phyloP scores from a whole-genome alignment of 2,329 filamentous ascomycete species.

The Colletotrichum melonis region DNA sequence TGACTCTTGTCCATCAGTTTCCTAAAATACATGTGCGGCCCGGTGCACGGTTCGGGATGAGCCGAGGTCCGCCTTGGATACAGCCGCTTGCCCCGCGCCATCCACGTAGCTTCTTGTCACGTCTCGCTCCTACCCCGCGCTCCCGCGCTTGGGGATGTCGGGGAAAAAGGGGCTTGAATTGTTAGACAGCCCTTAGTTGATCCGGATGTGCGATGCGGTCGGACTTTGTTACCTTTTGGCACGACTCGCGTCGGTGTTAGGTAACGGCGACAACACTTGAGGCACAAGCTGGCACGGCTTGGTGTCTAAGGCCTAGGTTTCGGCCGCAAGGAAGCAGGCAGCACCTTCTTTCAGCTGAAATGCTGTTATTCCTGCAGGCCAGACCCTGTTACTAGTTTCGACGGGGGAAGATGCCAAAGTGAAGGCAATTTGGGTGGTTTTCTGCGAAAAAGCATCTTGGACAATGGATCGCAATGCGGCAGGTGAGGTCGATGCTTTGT shows the following conservation, averaged over 20 bases:
- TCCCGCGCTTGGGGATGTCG: background rate
- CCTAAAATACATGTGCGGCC: background rate
- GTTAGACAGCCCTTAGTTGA: too few species aligned
- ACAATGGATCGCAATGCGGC: background rate
- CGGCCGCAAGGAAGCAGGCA: background rate
- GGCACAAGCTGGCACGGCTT: background rate
- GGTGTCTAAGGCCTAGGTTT: background rate
- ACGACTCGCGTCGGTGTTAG: background rate
- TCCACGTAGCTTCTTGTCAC: background rate
- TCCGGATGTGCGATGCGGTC: background rate
- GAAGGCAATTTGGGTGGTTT: background rate
- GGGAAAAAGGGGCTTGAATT: too few species aligned
- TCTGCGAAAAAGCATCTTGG: background rate
- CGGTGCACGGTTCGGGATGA: background rate
- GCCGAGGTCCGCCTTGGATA: background rate
- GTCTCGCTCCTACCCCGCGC: background rate
- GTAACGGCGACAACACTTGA: background rate
- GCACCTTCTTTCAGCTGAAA: background rate
- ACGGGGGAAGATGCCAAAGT: background rate
- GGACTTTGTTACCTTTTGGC: background rate
- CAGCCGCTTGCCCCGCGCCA: background rate
- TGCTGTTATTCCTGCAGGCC: background rate
- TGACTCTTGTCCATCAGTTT: background rate
- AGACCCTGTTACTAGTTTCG: background rate
- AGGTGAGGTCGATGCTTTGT: too few species aligned